phyloP scores from a whole-genome alignment of 495 filamentous ascomycete genomes.

The Staphylotrichum longicolle region DNA sequence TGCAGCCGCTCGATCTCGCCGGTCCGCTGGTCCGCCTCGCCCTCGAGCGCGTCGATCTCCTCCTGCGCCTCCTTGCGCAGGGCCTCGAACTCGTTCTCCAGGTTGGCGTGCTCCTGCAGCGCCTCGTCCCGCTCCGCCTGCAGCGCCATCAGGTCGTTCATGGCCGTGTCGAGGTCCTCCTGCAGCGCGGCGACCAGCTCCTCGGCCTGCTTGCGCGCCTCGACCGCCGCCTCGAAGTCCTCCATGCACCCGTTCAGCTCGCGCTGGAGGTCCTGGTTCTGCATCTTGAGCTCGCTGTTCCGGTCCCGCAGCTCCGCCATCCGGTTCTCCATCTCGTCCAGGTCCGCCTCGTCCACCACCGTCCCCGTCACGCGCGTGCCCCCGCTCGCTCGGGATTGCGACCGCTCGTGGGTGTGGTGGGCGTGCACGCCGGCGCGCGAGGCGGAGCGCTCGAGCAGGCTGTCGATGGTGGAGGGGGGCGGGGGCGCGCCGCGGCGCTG shows the following conservation, averaged over 20 bases:
- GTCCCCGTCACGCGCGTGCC: conserved; percentile 60
- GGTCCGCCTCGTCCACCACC: conserved; percentile 71
- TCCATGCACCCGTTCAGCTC: conserved; percentile 67
- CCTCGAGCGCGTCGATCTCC: conserved; percentile 79
- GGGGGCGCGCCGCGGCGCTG: conserved; percentile 60
- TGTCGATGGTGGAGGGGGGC: conserved; percentile 71
- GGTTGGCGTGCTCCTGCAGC: conserved; percentile 69
- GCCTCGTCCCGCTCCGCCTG: conserved; percentile 86
- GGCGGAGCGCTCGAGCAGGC: conserved; percentile 87
- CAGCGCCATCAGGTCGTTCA: conserved; percentile 76
- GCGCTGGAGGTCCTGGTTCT: conserved; percentile 75
- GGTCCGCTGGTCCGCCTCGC: conserved; percentile 67
- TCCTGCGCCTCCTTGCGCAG: conserved; percentile 77
- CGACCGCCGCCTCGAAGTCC: conserved; percentile 63
- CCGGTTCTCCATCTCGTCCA: conserved; percentile 80
- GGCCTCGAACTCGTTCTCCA: conserved; percentile 76
- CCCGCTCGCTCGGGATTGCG: conserved; percentile 70
- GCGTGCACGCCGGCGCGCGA: conserved; percentile 63
- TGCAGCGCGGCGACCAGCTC: conserved; percentile 62
- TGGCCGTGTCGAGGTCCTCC: conserved; percentile 70
- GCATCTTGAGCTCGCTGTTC: conserved; percentile 76
- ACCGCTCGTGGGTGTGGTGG: conserved; percentile 47
- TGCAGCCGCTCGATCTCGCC: conserved; percentile 71
- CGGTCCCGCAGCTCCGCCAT: conserved; percentile 82
- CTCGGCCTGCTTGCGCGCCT: conserved; percentile 56